Evolutionary conservation across 768 basidiomycete species (phyloP), one percentile per base, ranked within the genome.

Genomic region (Candolleomyces aberdarensis): DNA sequence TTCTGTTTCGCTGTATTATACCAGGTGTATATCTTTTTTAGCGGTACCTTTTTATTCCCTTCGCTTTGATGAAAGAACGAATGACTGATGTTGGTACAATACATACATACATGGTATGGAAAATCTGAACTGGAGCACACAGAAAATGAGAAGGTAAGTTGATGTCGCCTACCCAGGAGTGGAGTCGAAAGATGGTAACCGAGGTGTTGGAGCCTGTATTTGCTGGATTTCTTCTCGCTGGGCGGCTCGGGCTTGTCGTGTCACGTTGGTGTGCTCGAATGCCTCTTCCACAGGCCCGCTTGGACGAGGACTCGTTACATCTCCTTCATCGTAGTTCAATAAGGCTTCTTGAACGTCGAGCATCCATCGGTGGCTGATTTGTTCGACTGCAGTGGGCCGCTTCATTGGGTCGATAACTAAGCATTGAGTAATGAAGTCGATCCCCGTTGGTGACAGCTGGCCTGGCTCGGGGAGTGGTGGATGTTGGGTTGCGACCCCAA

Each of bases 401-500:
- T 83, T 76, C 70, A 88, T 79, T 0, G 95, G 86, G 68, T 96
- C 94, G 56, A 98, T 89, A 11, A 84, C 92, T 46, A 99, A 76
- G 73, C 96, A 98, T 67, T 87, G 85, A 62, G 91, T 89, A 76
- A 97, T 96, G 72, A 98, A 98, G 72, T 87, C 88, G 71, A 98
- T 94, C 22, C 97, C 97, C 40, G 89, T 71, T 44, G 88, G 87
- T 67, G 92, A 91, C 31, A 98, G 85, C 74, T 98, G 92, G 53
- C 86, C 87, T 8, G 91, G 83, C 66, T 98, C 95, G 3, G 97
- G 97, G 14, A 99, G 77, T 8, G 95, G 96, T 17, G 97, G 97
- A 68, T 97, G 94, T 66, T 98, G 91, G 3, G 94, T 96, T 7
- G 96, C 92, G 49, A 97, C 93, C 49, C 96, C 96, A 59, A 98